phyloP scores from a whole-genome alignment of 2,329 filamentous ascomycete species.

The Sarocladium kiliense region DNA sequence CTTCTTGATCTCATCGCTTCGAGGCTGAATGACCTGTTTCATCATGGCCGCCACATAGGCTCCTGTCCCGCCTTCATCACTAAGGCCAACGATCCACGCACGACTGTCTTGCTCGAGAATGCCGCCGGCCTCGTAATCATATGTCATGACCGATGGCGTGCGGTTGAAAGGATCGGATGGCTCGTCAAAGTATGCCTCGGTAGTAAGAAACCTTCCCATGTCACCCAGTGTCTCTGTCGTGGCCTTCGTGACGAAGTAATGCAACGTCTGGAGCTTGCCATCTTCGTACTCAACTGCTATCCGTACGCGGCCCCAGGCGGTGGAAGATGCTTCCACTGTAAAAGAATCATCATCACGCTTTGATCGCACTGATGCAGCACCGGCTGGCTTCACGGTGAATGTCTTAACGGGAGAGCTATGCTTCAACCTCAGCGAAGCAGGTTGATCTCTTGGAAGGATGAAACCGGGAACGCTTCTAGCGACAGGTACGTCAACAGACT shows the following conservation, averaged over 20 bases:
- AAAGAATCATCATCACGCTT: constrained; percentile 26
- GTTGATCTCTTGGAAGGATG: constrained; percentile 42
- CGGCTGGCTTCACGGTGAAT: background rate
- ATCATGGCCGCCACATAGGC: constrained; percentile 49
- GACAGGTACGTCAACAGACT: constrained; percentile 37
- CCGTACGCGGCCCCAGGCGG: constrained; percentile 43
- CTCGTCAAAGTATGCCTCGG: constrained; percentile 46
- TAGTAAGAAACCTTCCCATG: constrained; percentile 49
- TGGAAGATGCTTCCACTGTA: constrained; percentile 34
- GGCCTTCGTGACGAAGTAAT: constrained; percentile 50
- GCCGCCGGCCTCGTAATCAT: constrained; percentile 42
- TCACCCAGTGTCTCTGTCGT: constrained; percentile 37
- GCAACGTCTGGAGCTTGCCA: constrained; percentile 44
- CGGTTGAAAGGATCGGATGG: constrained; percentile 50
- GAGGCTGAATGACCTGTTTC: constrained; percentile 49
- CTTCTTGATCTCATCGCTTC: constrained; percentile 41
- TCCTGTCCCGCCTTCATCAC: constrained; percentile 54
- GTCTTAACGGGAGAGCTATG: constrained; percentile 28
- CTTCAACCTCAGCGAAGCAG: constrained; percentile 40
- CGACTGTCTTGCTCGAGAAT: constrained; percentile 42
- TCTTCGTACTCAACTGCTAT: constrained; percentile 43
- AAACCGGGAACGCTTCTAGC: constrained; percentile 51
- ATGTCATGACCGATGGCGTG: constrained; percentile 50
- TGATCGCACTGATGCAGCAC: background rate
- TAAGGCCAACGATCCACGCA: constrained; percentile 55